These are phyloP conservation scores for Aspergillus cristatus DNA, from an alignment of 495 filamentous ascomycete species.

Conservation along the genomic window DNA sequence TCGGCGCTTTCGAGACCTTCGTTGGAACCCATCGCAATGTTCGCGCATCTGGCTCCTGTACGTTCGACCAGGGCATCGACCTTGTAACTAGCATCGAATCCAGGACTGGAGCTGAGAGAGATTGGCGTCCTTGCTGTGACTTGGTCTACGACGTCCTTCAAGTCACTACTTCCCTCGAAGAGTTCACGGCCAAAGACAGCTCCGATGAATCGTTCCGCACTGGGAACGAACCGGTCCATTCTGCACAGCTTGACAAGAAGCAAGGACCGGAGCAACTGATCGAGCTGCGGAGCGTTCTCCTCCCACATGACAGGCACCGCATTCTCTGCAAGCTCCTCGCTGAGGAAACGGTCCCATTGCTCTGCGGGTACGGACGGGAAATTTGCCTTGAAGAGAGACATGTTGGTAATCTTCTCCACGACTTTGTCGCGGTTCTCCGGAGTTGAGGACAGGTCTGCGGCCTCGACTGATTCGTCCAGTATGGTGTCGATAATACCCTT, in stretches of 20 bases:
- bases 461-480: slow-evolving; percentile 67
- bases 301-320: slow-evolving; percentile 74
- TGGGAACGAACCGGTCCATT: slow-evolving; percentile 87
- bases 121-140: slow-evolving; percentile 80
- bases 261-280: slow-evolving; percentile 74
- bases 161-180: slow-evolving; percentile 71
- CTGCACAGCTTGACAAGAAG: slow-evolving; percentile 90
- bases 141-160: slow-evolving; percentile 75
- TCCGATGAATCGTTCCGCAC: slow-evolving; percentile 81
- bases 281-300: slow-evolving; percentile 49
- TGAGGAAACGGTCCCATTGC: slow-evolving; percentile 72
- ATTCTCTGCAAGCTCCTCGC: slow-evolving; percentile 81
- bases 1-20: slow-evolving; percentile 88
- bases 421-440: slow-evolving; percentile 56
- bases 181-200: slow-evolving; percentile 80
- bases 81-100: slow-evolving; percentile 98
- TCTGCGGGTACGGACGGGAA: slow-evolving; percentile 49
- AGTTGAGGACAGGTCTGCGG: slow-evolving; percentile 67
- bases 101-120: slow-evolving; percentile 84
- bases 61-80: slow-evolving; percentile 89
- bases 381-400: slow-evolving; percentile 65
- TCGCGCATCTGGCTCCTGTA: slow-evolving; percentile 71
- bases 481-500: slow-evolving; percentile 77
- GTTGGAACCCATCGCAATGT: slow-evolving; percentile 98
- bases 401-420: slow-evolving; percentile 55